Conservation (phyloP, 495 filamentous ascomycete species). For the Aspergillus panamensis region DNA sequence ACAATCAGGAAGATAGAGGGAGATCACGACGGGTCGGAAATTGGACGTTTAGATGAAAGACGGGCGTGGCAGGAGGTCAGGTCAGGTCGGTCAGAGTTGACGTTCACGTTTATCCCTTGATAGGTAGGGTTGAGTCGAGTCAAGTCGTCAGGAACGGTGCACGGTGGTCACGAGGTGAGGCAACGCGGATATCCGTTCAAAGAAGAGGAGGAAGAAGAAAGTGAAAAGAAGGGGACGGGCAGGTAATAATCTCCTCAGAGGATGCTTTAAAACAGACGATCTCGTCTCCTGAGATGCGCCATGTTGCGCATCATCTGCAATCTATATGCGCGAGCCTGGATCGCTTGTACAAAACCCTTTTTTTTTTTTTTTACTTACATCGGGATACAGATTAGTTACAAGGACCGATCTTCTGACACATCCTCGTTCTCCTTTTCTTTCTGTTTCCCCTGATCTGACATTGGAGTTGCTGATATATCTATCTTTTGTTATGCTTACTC, state of each 20-base stretch:
- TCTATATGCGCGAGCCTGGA: too few relatives aligned
- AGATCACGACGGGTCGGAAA: not conserved
- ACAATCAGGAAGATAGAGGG: not conserved
- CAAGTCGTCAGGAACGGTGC: not conserved
- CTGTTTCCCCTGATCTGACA: not conserved
- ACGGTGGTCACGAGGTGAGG: not conserved
- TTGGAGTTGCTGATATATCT: not conserved
- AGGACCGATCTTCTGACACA: not conserved
- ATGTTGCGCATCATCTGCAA: too few relatives aligned
- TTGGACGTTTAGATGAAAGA: not conserved
- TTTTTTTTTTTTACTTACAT: not conserved
- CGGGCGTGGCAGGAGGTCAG: not conserved
- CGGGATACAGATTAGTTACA: too few relatives aligned
- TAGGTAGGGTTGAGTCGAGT: not conserved
- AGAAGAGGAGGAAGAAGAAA: not conserved
- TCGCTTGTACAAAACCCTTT: too few relatives aligned
- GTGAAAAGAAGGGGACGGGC: not conserved
- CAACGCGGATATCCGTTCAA: not conserved
- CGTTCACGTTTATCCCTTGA: slow-evolving; percentile 7
- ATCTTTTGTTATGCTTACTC: too few relatives aligned
- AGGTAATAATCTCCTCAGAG: too few relatives aligned
- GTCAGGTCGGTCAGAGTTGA: not conserved
- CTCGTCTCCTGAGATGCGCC: too few relatives aligned
- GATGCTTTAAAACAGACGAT: too few relatives aligned
- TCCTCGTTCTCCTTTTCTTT: not conserved